Conservation (phyloP, 2,329 filamentous ascomycete species). For the Fusarium brachygibbosum region DNA sequence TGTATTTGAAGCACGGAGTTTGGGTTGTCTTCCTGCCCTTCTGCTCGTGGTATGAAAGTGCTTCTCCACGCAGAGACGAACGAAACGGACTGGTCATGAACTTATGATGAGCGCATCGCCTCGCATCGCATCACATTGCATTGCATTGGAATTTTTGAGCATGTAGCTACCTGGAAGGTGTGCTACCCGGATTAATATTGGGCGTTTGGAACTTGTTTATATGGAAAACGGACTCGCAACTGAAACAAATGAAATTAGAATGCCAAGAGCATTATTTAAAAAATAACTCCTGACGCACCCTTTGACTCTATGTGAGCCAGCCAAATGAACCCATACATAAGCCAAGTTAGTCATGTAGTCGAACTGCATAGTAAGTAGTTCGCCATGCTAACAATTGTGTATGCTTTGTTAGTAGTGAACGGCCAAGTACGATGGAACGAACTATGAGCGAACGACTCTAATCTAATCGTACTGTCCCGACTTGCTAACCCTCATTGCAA, state of each 20-base stretch:
- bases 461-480: no score
- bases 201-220: constrained; percentile 25
- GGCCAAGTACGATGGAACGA: neutral
- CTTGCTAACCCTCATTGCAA: neutral
- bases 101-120: constrained; percentile 38
- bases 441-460: neutral
- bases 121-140: constrained; percentile 4
- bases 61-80: constrained; percentile 59
- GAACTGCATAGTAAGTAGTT: neutral
- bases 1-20: constrained; percentile 68
- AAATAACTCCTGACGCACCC: no score
- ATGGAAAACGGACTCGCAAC: constrained; percentile 4
- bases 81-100: constrained; percentile 52
- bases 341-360: neutral
- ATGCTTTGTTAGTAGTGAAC: no score
- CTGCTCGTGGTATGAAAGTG: constrained; percentile 65
- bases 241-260: constrained; percentile 32
- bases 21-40: constrained; percentile 59
- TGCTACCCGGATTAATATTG: constrained; percentile 26
- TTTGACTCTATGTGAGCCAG: neutral
- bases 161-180: constrained; percentile 16
- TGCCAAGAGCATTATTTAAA: constrained; percentile 35
- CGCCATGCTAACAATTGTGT: no score
- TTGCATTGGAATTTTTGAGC: constrained; percentile 23
- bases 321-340: neutral